These are phyloP conservation scores for Lepidium aucheri DNA, from an alignment of 345 rosid genomes.

Conservation along the genomic window DNA sequence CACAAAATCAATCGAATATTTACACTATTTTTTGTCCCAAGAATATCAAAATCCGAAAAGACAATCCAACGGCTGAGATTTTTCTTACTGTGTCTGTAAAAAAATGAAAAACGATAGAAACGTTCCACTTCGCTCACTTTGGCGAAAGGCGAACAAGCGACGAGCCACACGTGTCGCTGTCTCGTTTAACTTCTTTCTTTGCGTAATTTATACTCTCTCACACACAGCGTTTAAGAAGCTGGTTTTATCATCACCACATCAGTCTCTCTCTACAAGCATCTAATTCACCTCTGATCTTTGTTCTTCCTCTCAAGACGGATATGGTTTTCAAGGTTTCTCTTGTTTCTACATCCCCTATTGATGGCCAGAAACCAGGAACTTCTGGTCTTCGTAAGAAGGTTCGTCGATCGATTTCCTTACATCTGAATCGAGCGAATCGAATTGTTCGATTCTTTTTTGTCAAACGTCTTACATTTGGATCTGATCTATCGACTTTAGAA, in stretches of 20 bases:
- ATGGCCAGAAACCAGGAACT: constrained; percentile 97
- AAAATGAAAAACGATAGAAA: constrained; percentile 7
- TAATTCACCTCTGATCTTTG: neutral
- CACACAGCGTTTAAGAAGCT: neutral
- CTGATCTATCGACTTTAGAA: constrained; percentile 4
- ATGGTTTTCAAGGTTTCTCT: constrained; percentile 65
- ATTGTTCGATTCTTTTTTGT: neutral
- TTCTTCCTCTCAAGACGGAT: neutral
- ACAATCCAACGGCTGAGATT: constrained; percentile 2
- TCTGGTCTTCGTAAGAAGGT: constrained; percentile 99
- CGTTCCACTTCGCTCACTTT: constrained; percentile 18
- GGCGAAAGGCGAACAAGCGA: neutral
- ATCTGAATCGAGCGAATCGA: neutral
- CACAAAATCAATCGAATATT: neutral
- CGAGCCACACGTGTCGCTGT: constrained; percentile 20
- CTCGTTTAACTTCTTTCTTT: constrained; percentile 5
- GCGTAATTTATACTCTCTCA: constrained; percentile 1
- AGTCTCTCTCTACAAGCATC: neutral
- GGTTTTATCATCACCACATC: neutral
- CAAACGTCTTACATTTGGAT: neutral
- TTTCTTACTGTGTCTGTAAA: neutral
- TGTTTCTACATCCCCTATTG: constrained; percentile 59
- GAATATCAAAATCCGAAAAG: neutral
- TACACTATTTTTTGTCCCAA: neutral
- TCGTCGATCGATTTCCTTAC: neutral